phyloP scores from a whole-genome alignment of 1,284 basidiomycete species.

The Trichosporon sp. region DNA sequence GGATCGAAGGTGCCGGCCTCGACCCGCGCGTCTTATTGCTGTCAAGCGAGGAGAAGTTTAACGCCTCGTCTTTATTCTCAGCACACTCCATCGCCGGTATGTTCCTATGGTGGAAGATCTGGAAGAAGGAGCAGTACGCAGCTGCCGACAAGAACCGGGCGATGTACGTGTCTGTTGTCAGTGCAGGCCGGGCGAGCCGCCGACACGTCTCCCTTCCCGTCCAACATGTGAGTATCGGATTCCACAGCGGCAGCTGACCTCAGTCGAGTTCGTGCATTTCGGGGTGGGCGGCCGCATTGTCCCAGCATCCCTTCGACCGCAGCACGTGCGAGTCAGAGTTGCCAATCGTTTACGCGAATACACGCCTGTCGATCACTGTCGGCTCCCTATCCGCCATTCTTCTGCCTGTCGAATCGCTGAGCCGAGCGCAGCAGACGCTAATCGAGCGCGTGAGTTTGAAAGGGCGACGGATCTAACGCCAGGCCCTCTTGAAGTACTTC shows the following conservation, averaged over 20 bases:
- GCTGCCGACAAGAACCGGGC: not conserved
- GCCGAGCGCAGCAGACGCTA: not conserved
- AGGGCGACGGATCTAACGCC: not conserved
- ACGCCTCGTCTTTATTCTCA: not conserved
- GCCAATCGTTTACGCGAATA: not conserved
- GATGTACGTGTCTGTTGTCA: not conserved
- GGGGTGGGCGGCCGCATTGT: not conserved
- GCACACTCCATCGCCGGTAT: not conserved
- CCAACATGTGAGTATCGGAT: not conserved
- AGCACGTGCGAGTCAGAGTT: not conserved
- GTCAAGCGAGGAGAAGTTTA: conserved; percentile 1
- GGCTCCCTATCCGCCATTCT: not conserved
- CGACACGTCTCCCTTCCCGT: not conserved
- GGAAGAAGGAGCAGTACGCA: conserved; percentile 2
- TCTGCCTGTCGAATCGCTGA: not conserved
- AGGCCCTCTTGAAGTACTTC: not conserved
- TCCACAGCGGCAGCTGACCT: not conserved
- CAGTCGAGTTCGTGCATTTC: not conserved
- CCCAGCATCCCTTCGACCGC: not conserved
- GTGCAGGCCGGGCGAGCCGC: not conserved
- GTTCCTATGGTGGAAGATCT: conserved; percentile 3
- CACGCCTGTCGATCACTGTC: not conserved
- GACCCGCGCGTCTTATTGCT: not conserved
- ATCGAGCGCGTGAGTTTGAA: not conserved
- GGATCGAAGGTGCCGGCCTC: not conserved